Percentiles rank a stretch among this genome's conserved stretches.
Evolutionary conservation across 495 filamentous ascomycete species (phyloP).

Genomic region (Acidomyces sp.): DNA sequence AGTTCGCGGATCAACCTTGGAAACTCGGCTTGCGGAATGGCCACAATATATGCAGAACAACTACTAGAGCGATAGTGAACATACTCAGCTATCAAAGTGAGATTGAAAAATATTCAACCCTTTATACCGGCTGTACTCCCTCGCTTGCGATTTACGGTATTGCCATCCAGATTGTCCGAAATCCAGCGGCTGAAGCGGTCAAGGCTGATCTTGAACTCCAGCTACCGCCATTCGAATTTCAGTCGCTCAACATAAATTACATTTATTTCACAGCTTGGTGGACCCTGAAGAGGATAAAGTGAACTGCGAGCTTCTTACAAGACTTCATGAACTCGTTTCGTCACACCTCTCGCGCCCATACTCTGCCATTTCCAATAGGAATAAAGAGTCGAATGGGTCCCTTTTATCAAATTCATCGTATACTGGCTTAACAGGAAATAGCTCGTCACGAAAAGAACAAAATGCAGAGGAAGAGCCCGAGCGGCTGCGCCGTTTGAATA

Average conservation of each 20-base stretch:
- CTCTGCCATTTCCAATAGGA: too few relatives aligned
- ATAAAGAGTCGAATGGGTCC: too few relatives aligned
- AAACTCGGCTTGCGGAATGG: conserved; percentile 2
- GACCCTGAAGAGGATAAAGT: background rate
- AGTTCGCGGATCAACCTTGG: conserved; percentile 1
- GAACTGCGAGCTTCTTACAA: background rate
- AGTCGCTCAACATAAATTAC: background rate
- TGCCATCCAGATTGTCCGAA: conserved; percentile 3
- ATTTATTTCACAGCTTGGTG: background rate
- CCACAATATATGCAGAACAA: background rate
- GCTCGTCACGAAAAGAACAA: too few relatives aligned
- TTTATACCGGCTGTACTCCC: background rate
- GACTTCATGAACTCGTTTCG: background rate
- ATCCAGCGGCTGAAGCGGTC: conserved; percentile 1
- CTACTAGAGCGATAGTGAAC: conserved; percentile 1
- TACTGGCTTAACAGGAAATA: too few relatives aligned
- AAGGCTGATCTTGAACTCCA: conserved; percentile 2
- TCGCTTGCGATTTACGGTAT: conserved; percentile 2
- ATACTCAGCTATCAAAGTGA: conserved; percentile 2
- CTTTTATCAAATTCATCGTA: too few relatives aligned
- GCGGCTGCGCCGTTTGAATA: too few relatives aligned
- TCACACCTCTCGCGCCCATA: background rate
- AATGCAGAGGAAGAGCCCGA: too few relatives aligned
- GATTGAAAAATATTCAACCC: background rate
- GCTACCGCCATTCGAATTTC: background rate